A percentile compares a stretch with the other conserved stretches of the same genome.
Conservation (phyloP, 23 red algal species). For the Pyropia haitanensis region DNA sequence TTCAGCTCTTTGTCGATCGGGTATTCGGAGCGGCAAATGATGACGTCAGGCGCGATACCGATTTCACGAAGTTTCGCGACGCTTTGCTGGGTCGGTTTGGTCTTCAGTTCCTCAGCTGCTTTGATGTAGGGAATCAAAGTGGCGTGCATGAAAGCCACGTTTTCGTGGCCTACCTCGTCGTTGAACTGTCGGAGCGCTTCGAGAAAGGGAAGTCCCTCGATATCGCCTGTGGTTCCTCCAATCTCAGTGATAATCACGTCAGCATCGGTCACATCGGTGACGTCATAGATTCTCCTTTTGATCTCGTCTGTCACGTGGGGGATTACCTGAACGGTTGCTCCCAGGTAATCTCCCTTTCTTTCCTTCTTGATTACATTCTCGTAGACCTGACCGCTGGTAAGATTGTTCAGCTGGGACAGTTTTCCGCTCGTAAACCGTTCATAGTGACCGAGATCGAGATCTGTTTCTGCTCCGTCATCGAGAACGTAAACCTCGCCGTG, state of each 20-base stretch:
- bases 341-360: background rate
- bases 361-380: background rate
- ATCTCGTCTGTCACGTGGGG: slow-evolving; percentile 3
- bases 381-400: background rate
- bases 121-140: slow-evolving; percentile 1
- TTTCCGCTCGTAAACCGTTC: background rate
- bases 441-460: slow-evolving; percentile 4
- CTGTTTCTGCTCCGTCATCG: slow-evolving; percentile 1
- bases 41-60: background rate
- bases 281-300: slow-evolving; percentile 1
- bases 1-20: background rate
- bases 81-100: slow-evolving; percentile 3
- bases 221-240: background rate
- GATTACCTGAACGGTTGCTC: slow-evolving; percentile 4
- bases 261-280: too few species aligned
- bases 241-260: slow-evolving; percentile 1
- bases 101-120: background rate
- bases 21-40: background rate
- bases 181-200: background rate
- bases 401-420: background rate
- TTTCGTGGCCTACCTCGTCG: background rate
- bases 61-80: slow-evolving; percentile 1
- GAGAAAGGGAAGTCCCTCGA: slow-evolving; percentile 1
- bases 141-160: background rate
- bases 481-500: slow-evolving; percentile 1